Evolutionary conservation across 345 rosid species (phyloP), one percentile per base, ranked within the genome.

Genomic region (Melastoma malabathricum): DNA sequence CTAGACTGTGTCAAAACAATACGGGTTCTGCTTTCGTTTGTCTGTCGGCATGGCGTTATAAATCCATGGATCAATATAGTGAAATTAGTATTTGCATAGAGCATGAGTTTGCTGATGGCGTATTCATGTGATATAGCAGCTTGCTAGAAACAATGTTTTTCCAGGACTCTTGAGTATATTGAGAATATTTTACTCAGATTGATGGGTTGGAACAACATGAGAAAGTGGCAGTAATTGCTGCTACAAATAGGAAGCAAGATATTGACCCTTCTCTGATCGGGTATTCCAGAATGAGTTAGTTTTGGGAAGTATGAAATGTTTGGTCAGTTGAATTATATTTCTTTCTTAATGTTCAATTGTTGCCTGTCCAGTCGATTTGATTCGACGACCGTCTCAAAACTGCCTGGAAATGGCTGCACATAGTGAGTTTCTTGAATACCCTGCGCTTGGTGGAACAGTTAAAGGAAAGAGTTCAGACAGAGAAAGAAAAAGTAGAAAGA

Each of bases 201-300:
- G 98, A 92, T 68, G 95, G 98, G 61, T 92, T 92, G 77, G 97
- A 92, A 60, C 94, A 83, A 58, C 90, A 84, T 48, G 82, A 84
- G 64, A 84, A 84, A 61, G 95, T 83, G 47, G 84, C 82, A 4
- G 86, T 92, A 27, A 76, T 92, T 55, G 98, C 97, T 43, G 97
- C 97, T 52, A 92, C 98, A 52, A 88, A 88, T 64, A 75, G 98
- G 63, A 92, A 84, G 73, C 94, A 81, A 68, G 98, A 88, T 66
- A 90, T 92, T 57, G 97, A 88, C 71, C 88, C 97, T 13, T 94
- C 98, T 44, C 66, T 88, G 52, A 76, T 92, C 56, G 87, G 98
- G 98, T 84, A 57, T 15, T 34, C 12, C 10, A 12, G 9, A 7
- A 34, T 12, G 41, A 34, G 41, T n/a, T n/a, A n/a, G n/a, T 34